A percentile compares a stretch with the other conserved stretches of the same genome.
phyloP scores from a whole-genome alignment of 2,329 filamentous ascomycete genomes.

The Fusarium nanum region DNA sequence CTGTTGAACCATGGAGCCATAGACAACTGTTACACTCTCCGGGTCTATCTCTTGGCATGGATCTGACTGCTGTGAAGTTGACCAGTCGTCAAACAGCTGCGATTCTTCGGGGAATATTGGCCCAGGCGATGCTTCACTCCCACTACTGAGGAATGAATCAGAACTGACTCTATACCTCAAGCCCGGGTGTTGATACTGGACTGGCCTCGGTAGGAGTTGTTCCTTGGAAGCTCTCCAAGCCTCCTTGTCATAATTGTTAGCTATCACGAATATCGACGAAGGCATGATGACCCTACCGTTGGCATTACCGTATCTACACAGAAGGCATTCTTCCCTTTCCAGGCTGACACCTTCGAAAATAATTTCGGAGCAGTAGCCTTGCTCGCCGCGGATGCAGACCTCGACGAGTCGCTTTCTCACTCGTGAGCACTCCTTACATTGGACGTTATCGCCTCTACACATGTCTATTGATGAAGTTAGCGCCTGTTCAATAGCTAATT shows the following conservation, averaged over 20 bases:
- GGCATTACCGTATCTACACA: slow-evolving; percentile 11
- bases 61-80: neutral
- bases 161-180: neutral
- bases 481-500: too few species aligned
- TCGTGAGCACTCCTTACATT: slow-evolving; percentile 31
- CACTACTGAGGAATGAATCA: neutral
- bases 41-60: neutral
- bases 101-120: neutral
- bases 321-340: slow-evolving; percentile 17
- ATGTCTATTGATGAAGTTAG: slow-evolving; percentile 14
- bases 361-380: slow-evolving; percentile 25
- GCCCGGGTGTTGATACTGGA: neutral
- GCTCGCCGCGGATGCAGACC: slow-evolving; percentile 29
- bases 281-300: slow-evolving; percentile 17
- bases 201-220: neutral
- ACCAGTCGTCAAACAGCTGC: neutral
- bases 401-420: slow-evolving; percentile 12
- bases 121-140: neutral
- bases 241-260: slow-evolving; percentile 22
- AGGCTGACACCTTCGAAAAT: slow-evolving; percentile 27
- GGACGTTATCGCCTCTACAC: slow-evolving; percentile 34
- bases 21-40: neutral
- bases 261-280: neutral
- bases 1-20: neutral
- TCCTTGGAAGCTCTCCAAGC: slow-evolving; percentile 18